Conservation (phyloP, 2,329 filamentous ascomycete genomes). For the Elsinoe australis region DNA sequence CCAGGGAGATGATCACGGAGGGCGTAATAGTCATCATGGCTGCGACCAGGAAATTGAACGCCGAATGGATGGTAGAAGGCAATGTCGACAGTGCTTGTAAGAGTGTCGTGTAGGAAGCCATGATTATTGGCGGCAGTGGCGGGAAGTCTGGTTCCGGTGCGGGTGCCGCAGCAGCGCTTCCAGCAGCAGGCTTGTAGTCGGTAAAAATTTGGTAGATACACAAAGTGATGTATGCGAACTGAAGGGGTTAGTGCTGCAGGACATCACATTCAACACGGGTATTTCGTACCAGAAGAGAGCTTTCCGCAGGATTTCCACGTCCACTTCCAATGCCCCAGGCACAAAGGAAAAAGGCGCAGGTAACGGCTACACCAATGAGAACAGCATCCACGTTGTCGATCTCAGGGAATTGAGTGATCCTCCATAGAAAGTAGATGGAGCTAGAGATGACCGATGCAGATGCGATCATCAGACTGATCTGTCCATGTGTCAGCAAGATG, state of each 20-base stretch:
- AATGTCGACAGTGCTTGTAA: conserved; percentile 74
- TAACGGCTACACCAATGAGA: conserved; percentile 85
- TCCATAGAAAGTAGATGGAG: conserved; percentile 92
- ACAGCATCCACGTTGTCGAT: conserved; percentile 88
- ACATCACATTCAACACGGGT: conserved; percentile 15
- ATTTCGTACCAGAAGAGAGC: conserved; percentile 59
- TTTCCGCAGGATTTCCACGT: conserved; percentile 89
- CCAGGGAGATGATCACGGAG: conserved; percentile 88
- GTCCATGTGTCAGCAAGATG: conserved; percentile 33
- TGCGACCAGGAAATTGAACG: conserved; percentile 77
- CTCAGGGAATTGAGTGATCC: conserved; percentile 86
- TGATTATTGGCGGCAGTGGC: conserved; percentile 92
- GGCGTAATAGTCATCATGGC: conserved; percentile 94
- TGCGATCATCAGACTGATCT: conserved; percentile 82
- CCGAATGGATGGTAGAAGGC: conserved; percentile 75
- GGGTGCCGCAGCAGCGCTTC: conserved; percentile 44
- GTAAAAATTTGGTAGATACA: conserved; percentile 99
- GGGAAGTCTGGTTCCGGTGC: conserved; percentile 77
- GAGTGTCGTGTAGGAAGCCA: conserved; percentile 93
- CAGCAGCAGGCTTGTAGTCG: conserved; percentile 79
- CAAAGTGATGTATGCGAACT: conserved; percentile 93
- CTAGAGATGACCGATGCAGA: conserved; percentile 89
- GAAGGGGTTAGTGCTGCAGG: conserved; percentile 14
- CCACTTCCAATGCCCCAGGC: conserved; percentile 91
- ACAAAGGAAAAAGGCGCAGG: conserved; percentile 84